Conservation (phyloP, 148 eudicot species). For the Vaccinium corymbosum region DNA sequence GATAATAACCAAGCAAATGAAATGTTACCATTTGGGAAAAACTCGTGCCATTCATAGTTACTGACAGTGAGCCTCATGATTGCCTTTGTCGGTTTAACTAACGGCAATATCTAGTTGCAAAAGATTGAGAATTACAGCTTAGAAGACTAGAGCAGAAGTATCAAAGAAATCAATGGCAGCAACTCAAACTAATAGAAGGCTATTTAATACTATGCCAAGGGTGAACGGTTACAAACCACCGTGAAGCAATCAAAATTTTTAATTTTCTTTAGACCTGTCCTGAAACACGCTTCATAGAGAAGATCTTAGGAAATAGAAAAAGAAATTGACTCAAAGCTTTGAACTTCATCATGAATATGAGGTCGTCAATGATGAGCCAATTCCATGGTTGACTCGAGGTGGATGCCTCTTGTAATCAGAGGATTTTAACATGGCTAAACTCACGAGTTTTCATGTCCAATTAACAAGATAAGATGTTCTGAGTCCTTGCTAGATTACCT, state of each 20-base stretch:
- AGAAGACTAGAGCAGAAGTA: background rate
- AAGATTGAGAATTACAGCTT: slow-evolving; percentile 21
- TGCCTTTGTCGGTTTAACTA: slow-evolving; percentile 68
- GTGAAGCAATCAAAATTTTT: background rate
- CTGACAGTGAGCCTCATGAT: slow-evolving; percentile 65
- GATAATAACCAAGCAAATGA: slow-evolving; percentile 11
- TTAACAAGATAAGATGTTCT: background rate
- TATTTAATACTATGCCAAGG: background rate
- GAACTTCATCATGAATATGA: slow-evolving; percentile 1
- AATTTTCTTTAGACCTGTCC: background rate
- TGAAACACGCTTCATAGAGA: background rate
- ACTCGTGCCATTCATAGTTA: slow-evolving; percentile 84
- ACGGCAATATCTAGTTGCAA: slow-evolving; percentile 61
- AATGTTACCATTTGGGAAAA: slow-evolving; percentile 75
- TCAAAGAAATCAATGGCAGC: background rate
- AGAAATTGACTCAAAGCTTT: background rate
- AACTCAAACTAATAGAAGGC: background rate
- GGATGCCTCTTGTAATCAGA: background rate
- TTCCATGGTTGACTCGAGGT: background rate
- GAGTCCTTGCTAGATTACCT: background rate
- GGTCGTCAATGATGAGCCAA: background rate
- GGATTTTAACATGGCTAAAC: background rate
- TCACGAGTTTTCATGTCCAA: background rate
- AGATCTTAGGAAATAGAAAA: background rate
- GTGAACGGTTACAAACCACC: background rate